Evolutionary conservation across 2,329 filamentous ascomycete species (phyloP).

Genomic region (Diaporthe sp.): DNA sequence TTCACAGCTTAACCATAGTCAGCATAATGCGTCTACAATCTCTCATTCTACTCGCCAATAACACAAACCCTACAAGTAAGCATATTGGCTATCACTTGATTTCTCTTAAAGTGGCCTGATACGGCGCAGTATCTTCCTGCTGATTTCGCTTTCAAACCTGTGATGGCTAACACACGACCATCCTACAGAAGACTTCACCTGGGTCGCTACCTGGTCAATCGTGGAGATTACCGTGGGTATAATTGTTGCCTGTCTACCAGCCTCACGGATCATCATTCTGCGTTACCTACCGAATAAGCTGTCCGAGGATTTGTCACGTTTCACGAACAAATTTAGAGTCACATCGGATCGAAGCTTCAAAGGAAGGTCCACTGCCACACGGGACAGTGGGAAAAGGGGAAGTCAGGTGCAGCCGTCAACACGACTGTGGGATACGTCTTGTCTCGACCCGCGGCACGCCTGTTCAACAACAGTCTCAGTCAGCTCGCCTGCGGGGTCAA

Average conservation of each 20-base stretch:
- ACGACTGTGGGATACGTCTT: no score
- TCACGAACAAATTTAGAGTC: background rate
- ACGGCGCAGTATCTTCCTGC: background rate
- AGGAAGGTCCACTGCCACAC: background rate
- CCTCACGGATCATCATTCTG: background rate
- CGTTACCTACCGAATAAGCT: background rate
- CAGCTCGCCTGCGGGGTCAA: background rate
- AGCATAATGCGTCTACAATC: background rate
- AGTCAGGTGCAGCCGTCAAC: no score
- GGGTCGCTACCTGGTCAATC: background rate
- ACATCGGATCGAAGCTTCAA: background rate
- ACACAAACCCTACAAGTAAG: background rate
- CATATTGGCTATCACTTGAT: background rate
- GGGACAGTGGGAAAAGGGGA: no score
- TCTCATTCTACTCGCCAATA: background rate
- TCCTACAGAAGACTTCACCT: background rate
- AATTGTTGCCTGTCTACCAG: background rate
- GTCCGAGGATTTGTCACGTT: background rate
- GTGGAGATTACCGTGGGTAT: background rate
- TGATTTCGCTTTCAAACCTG: background rate
- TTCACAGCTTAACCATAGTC: background rate
- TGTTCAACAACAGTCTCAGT: background rate
- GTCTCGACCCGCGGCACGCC: no score
- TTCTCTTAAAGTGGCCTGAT: background rate
- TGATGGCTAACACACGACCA: background rate